These are phyloP conservation scores for Cordyceps pruinosa DNA, from an alignment of 2,329 filamentous ascomycete genomes.

Conservation along the genomic window DNA sequence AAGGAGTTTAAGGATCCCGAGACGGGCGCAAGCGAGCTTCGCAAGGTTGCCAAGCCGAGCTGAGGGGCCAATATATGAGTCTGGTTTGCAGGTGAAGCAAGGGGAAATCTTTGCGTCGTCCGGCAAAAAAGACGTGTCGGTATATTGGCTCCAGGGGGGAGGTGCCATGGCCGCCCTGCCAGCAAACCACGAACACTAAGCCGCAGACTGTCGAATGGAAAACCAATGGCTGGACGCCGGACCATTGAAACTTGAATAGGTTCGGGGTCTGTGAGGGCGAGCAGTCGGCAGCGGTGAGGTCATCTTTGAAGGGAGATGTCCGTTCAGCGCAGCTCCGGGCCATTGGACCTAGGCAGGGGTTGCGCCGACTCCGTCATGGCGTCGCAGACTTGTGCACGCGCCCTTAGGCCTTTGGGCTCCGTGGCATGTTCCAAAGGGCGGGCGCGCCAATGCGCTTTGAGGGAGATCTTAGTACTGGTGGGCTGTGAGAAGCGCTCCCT, in stretches of 20 bases:
- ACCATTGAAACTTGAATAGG: not conserved
- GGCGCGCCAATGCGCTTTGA: not conserved
- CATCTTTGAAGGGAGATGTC: not conserved
- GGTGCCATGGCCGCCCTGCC: not conserved
- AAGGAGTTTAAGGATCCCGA: constrained; percentile 84
- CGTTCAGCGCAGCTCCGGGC: not conserved
- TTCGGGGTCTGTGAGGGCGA: not conserved
- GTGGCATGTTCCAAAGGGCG: not conserved
- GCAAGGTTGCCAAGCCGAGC: constrained; percentile 92
- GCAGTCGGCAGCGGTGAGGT: not conserved
- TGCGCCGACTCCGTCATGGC: not conserved
- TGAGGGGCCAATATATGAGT: constrained; percentile 36
- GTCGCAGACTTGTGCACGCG: not conserved
- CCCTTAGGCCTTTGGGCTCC: too few relatives aligned
- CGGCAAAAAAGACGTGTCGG: not conserved
- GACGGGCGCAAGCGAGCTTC: constrained; percentile 66
- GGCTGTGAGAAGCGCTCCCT: not conserved
- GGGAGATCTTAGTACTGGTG: not conserved
- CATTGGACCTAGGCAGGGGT: not conserved
- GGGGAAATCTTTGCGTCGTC: not conserved
- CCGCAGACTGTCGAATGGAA: too few relatives aligned
- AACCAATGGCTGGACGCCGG: not conserved
- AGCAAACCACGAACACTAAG: not conserved
- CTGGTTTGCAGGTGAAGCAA: not conserved
- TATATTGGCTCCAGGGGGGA: not conserved